Base-by-base conservation (phyloP, 1,139 yeast genomes). In the Yamadazyma friedrichii region DNA sequence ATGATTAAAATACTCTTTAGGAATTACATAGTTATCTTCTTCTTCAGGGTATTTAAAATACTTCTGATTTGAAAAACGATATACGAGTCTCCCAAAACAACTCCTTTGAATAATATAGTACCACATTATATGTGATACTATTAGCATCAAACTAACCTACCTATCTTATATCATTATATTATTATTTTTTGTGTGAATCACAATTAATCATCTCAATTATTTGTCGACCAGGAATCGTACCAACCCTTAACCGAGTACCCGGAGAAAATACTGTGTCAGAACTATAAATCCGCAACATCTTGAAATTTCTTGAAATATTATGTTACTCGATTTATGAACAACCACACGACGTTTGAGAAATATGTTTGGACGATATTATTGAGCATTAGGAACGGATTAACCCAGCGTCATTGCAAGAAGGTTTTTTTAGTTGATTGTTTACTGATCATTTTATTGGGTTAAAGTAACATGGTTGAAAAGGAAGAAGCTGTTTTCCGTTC, bases 401-500 rank as follows among this genome's bases (percentile, higher is more conserved):
- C 22, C 22, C 32, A 30, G 10, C 22, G 30, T n/a, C 30, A 27
- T 6, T 26, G 11, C 5, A 26, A 10, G 11, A n/a, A 26, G 12
- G 28, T 26, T 26, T 26, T 10, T 26, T 22, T 6, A 6, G 12
- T 10, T n/a, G 11, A 10, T 26, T 10, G 9, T 26, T 26, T 26
- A n/a, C 28, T 26, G n/a, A 26, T 26, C 5, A 27, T n/a, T 27
- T 27, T 4, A 27, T 11, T n/a, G 3, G 30, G 13, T 27, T n/a
- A 13, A 27, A 6, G n/a, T 11, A 27, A 3, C 12, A 39, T 36
- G 40, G 11, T 29, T 6, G 39, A 37, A 15, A 70, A 70, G 52
- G 82, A 81, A 50, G 89, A 83, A 67, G 88, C 88, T 36, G 77
- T 82, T 51, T 82, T 82, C 78, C 85, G 88, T 68, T 84, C 93